Evolutionary conservation across 2,329 filamentous ascomycete genomes (phyloP), one percentile per base, ranked within the genome.

Genomic region (Diaporthe vaccinii): DNA sequence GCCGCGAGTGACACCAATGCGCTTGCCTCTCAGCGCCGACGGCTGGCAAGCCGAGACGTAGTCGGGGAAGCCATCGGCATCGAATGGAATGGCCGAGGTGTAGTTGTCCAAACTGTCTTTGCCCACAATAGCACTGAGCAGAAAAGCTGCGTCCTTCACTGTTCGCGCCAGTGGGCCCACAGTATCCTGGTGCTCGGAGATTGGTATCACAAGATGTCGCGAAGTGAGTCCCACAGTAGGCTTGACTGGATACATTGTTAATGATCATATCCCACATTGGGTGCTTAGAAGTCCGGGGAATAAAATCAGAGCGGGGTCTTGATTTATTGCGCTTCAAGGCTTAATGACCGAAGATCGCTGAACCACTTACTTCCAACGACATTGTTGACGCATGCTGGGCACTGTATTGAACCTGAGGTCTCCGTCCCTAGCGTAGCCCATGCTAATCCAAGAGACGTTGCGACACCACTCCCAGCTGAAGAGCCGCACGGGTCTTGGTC

Each of bases 1-100:
- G 77, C 93, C 92, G 25, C 89, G 86, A 0, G 92, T 90, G 4
- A 94, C 86, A 4, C 93, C 93, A 36, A 94, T 91, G 2, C 92
- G 87, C 71, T 89, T 89, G 10, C 90, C 91, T 15, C 82, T 76
- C 0, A 93, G 84, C 0, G 87, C 86, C 17, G 86, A 85, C 28
- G 86, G 82, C 28, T 89, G 86, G 79, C 92, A 90, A 0, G 91
- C 89, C 3, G 84, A 86, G 12, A 90, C 87, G 78, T 94, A 94
- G 80, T 94, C 85, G 0, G 92, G 92, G 1, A 89, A 80, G 3
- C 80, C 51, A 6, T 67, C 41, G 28, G 71, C 81, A 12, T 85
- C 84, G 76, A 85, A 89, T 0, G 92, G 93, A 39, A 91, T 92
- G 0, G 88, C 88, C 0, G 84, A 81, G 0, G 92, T 94, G 80